These are phyloP conservation scores for Silene noctiflora DNA, from an alignment of 179 eudicot genomes.

Conservation along the genomic window DNA sequence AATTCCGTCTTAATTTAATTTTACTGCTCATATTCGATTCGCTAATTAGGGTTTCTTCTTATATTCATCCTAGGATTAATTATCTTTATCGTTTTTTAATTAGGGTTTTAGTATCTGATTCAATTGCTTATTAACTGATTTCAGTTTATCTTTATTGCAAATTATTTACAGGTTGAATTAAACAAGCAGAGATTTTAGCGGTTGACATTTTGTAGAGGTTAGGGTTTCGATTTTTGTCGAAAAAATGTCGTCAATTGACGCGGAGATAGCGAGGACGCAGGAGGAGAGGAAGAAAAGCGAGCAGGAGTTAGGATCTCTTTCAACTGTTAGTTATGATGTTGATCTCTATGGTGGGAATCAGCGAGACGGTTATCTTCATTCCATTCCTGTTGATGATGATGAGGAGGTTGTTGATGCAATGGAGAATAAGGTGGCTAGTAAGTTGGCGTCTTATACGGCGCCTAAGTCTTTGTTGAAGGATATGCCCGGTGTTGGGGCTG, in stretches of 20 bases:
- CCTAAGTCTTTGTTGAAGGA: conserved; percentile 73
- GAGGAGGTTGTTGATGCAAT: conserved; percentile 53
- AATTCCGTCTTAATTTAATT: too few relatives aligned
- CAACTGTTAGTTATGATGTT: conserved; percentile 55
- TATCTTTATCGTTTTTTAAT: too few relatives aligned
- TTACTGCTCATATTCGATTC: too few relatives aligned
- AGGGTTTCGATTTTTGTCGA: not conserved
- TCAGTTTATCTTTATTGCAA: not conserved
- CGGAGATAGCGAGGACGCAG: conserved; percentile 54
- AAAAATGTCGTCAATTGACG: conserved; percentile 34
- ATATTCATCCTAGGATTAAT: too few relatives aligned
- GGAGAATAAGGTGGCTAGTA: conserved; percentile 58
- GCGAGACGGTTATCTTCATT: conserved; percentile 55
- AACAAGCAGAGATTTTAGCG: not conserved
- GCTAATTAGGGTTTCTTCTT: too few relatives aligned
- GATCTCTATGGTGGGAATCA: conserved; percentile 57
- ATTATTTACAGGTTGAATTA: not conserved
- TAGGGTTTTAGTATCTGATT: conserved; percentile 31
- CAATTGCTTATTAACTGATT: too few relatives aligned
- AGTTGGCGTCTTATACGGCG: conserved; percentile 70
- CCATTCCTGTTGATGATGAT: conserved; percentile 72
- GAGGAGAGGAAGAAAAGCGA: conserved; percentile 80
- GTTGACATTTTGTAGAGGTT: not conserved
- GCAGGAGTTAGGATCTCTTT: conserved; percentile 62
- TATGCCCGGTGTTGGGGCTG: conserved; percentile 49